Conservation (phyloP, 2,329 filamentous ascomycete species). For the Grosmannia penicillata region DNA sequence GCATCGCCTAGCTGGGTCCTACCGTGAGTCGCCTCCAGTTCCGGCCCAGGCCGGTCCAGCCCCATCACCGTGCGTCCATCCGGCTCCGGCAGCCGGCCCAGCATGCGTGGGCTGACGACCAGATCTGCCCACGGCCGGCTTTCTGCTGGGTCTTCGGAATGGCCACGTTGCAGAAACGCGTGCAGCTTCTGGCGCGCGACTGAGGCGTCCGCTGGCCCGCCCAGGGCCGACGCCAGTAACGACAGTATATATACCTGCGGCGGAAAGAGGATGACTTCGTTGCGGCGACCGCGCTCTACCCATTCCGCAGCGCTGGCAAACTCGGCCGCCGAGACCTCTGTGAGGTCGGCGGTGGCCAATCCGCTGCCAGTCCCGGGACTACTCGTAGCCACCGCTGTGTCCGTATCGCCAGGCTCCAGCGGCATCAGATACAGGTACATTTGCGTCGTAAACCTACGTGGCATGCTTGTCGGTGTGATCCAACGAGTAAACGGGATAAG, state of each 20-base stretch:
- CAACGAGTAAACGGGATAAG: slow-evolving; percentile 79
- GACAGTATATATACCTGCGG: slow-evolving; percentile 69
- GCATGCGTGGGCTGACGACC: slow-evolving; percentile 39
- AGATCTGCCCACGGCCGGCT: slow-evolving; percentile 38
- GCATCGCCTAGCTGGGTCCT: slow-evolving; percentile 43
- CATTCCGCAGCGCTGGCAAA: slow-evolving; percentile 61
- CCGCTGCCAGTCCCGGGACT: slow-evolving; percentile 34
- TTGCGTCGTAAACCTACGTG: slow-evolving; percentile 78
- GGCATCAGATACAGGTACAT: slow-evolving; percentile 95
- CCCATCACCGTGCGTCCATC: slow-evolving; percentile 37
- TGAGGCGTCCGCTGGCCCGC: background rate
- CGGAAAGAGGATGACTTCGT: slow-evolving; percentile 73
- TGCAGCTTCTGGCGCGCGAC: background rate
- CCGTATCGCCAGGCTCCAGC: slow-evolving; percentile 24
- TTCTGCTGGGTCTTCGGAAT: background rate
- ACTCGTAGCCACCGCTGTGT: slow-evolving; percentile 42
- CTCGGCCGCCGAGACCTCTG: slow-evolving; percentile 43
- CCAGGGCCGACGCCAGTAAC: slow-evolving; percentile 40
- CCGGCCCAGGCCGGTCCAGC: slow-evolving; percentile 42
- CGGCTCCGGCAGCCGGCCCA: slow-evolving; percentile 27
- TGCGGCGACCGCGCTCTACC: slow-evolving; percentile 46
- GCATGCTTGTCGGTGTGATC: slow-evolving; percentile 63
- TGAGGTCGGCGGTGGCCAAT: slow-evolving; percentile 47
- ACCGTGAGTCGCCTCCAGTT: slow-evolving; percentile 30
- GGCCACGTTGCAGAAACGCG: background rate